Base-by-base conservation (phyloP, 352 stramenopile species). In the Phytophthora colocasiae region DNA sequence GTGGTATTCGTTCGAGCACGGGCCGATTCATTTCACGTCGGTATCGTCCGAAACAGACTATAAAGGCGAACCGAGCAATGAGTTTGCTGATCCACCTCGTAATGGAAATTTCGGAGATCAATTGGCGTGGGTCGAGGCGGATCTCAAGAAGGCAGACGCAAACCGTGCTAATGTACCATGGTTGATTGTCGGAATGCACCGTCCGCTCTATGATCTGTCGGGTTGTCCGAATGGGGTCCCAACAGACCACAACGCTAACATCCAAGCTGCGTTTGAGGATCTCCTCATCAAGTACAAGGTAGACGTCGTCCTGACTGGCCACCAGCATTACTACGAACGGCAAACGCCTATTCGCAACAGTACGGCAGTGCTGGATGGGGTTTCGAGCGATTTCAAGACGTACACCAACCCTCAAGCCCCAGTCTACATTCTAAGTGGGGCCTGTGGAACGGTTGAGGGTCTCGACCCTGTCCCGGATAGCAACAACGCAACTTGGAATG, bases 1-100 rank as follows among this genome's bases (percentile, higher is more conserved):
- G 83, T 96, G 86, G 84, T 93, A 96, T 69, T 93, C 84, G 15
- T 97, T 96, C 56, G 81, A 96, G 39, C 69, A 96, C 51, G 88
- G 87, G 1, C 67, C 77, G 15, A 61, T 96, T 11, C 91, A 97
- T 62, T 88, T 95, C 49, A 92, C 87, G 1, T 76, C 81, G 11
- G 78, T 97, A 22, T 91, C 85, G 41, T 80, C 78, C 3, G 91
- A 97, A 66, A 96, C 83, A 10, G 78, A 89, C 61, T 89, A 86
- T 58, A 52, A 43, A 0, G 63, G 48, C 11, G 73, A 74, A 4
- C 80, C 80, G 0, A 78, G 31, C 38, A 89, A 89, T 58, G 56
- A 80, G 34, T 78, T 75, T 34, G 73, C 64, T 15, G 44, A 69
- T 15, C 69, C 49, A 3, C 45, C 62, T 63, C 66, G 66, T 34